These are phyloP conservation scores for Saturnispora mendoncae DNA, from an alignment of 805 yeast species.

Conservation along the genomic window DNA sequence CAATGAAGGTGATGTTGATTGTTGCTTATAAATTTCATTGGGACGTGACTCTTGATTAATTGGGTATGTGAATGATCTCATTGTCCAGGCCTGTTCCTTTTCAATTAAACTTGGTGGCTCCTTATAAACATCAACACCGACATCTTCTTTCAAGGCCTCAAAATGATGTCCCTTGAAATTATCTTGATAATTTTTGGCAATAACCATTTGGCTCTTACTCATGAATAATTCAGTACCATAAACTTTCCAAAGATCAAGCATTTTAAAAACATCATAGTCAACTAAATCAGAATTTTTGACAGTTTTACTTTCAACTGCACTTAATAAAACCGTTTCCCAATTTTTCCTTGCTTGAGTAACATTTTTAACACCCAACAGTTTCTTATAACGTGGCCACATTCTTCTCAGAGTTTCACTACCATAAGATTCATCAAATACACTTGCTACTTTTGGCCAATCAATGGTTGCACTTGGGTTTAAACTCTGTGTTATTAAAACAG, in stretches of 20 bases:
- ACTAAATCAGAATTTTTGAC: constrained; percentile 43
- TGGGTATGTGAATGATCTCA: constrained; percentile 36
- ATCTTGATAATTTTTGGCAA: constrained; percentile 35
- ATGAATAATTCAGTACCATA: constrained; percentile 31
- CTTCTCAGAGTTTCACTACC: constrained; percentile 40
- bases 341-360: constrained; percentile 42
- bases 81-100: constrained; percentile 47
- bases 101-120: constrained; percentile 58
- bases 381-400: constrained; percentile 65
- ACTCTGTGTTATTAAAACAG: constrained; percentile 61
- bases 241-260: constrained; percentile 60
- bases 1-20: constrained; percentile 15
- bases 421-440: constrained; percentile 32
- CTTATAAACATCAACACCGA: constrained; percentile 36
- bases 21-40: constrained; percentile 6
- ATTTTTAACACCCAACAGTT: constrained; percentile 48
- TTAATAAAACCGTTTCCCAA: constrained; percentile 60
- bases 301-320: constrained; percentile 47
- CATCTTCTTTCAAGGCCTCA: constrained; percentile 24
- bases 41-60: constrained; percentile 15
- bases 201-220: constrained; percentile 14
- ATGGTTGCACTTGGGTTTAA: constrained; percentile 43
- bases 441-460: constrained; percentile 56
- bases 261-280: constrained; percentile 39
- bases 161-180: constrained; percentile 41